Conservation (phyloP, 169 alveolate species). For the Eimeria tenella region DNA sequence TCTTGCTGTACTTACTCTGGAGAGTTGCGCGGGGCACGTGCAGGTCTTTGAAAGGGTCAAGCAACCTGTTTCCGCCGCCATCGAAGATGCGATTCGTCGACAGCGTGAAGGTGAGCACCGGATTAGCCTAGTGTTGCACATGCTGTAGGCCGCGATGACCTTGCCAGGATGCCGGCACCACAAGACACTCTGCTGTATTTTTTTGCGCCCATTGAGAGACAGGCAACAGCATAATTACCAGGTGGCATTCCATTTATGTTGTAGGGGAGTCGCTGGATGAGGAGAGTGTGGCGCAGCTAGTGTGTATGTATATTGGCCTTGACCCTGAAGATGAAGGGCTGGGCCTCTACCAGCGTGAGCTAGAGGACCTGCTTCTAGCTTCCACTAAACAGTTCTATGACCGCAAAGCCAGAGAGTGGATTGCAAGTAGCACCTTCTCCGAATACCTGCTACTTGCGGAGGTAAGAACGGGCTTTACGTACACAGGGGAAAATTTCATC, state of each 20-base stretch:
- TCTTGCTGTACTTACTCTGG: neutral
- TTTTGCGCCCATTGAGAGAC: neutral
- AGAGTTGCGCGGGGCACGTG: neutral
- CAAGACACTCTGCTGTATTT: neutral
- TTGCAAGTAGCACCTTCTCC: conserved; percentile 77
- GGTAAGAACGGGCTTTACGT: conserved; percentile 16
- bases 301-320: conserved; percentile 78
- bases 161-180: neutral
- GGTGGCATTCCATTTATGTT: neutral
- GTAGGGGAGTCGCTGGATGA: conserved; percentile 73
- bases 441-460: conserved; percentile 82
- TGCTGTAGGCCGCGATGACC: too few relatives aligned
- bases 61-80: conserved; percentile 68
- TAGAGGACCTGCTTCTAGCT: conserved; percentile 80
- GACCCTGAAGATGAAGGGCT: conserved; percentile 76
- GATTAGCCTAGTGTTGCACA: conserved; percentile 1
- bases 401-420: conserved; percentile 80
- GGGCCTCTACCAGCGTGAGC: conserved; percentile 79
- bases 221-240: neutral
- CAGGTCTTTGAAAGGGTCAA: conserved; percentile 79
- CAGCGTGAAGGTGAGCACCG: conserved; percentile 75
- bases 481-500: too few relatives aligned
- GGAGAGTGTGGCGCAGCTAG: conserved; percentile 68
- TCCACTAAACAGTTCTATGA: conserved; percentile 77
- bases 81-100: conserved; percentile 76